Conservation (phyloP, 1,284 basidiomycete genomes). For the Naganishia albida region DNA sequence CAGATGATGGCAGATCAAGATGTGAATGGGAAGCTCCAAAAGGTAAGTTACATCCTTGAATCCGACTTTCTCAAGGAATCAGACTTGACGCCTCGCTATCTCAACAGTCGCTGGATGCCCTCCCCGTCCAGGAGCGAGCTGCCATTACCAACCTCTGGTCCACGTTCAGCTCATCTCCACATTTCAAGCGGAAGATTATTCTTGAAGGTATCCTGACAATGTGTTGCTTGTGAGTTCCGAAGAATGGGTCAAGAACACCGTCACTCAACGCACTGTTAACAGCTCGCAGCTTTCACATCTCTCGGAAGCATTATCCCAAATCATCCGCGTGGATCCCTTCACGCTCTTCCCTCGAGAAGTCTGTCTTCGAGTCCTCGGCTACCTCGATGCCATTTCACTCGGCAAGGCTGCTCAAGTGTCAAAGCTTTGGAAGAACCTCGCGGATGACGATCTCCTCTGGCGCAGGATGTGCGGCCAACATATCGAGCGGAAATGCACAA, state of each 20-base stretch:
- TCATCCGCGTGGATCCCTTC: conserved; percentile 96
- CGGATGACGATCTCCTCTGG: conserved; percentile 97
- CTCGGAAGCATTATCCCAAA: conserved; percentile 82
- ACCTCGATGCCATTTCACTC: conserved; percentile 92
- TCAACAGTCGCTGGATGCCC: conserved; percentile 80
- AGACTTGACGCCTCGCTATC: conserved; percentile 2
- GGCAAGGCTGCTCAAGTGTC: conserved; percentile 95
- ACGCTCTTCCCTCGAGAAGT: conserved; percentile 87
- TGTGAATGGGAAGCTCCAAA: conserved; percentile 87
- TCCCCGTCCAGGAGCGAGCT: conserved; percentile 85
- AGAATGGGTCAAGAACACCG: neutral
- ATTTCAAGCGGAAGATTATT: conserved; percentile 86
- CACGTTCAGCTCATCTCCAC: conserved; percentile 91
- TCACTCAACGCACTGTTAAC: neutral
- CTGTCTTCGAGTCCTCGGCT: conserved; percentile 79
- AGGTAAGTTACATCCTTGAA: conserved; percentile 60
- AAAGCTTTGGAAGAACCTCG: conserved; percentile 79
- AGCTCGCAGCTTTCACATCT: conserved; percentile 89
- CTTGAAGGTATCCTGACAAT: conserved; percentile 98
- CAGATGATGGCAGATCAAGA: conserved; percentile 98
- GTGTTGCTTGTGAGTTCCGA: conserved; percentile 76
- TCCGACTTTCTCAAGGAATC: too few relatives aligned
- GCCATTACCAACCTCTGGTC: conserved; percentile 94
- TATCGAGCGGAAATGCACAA: conserved; percentile 94
- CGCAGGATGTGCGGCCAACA: conserved; percentile 97